phyloP scores from a whole-genome alignment of 2,329 filamentous ascomycete species.

The Aureobasidium leucospermi region DNA sequence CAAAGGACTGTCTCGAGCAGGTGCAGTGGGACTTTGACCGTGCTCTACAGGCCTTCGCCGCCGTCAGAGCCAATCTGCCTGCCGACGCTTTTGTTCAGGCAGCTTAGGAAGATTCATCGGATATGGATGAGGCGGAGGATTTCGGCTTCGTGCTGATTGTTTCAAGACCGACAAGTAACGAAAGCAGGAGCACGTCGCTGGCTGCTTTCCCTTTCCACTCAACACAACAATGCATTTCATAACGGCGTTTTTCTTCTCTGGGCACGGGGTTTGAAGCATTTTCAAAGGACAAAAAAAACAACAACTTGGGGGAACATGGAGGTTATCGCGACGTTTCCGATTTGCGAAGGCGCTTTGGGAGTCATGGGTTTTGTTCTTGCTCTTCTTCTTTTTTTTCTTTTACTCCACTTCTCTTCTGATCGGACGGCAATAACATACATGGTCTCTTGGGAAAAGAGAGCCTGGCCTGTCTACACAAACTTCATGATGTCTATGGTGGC shows the following conservation, averaged over 20 bases:
- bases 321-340: background rate
- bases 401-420: background rate
- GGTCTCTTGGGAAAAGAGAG: background rate
- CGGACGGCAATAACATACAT: background rate
- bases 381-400: background rate
- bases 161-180: background rate
- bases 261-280: background rate
- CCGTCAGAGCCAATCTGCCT: constrained; percentile 55
- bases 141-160: background rate
- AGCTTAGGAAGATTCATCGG: constrained; percentile 2
- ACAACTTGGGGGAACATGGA: background rate
- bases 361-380: background rate
- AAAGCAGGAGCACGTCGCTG: background rate
- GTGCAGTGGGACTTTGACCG: constrained; percentile 73
- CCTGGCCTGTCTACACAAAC: background rate
- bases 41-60: constrained; percentile 67
- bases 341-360: constrained; percentile 7
- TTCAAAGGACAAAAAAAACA: constrained; percentile 7
- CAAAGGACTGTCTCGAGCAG: constrained; percentile 71
- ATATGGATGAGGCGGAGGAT: constrained; percentile 2
- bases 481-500: background rate
- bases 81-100: constrained; percentile 32
- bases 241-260: background rate
- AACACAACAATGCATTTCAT: background rate
- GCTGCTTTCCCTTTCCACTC: background rate